Percentiles rank a stretch among this genome's conserved stretches.
Evolutionary conservation across 2,329 filamentous ascomycete genomes (phyloP).

Genomic region (Lecanicillium sp.): DNA sequence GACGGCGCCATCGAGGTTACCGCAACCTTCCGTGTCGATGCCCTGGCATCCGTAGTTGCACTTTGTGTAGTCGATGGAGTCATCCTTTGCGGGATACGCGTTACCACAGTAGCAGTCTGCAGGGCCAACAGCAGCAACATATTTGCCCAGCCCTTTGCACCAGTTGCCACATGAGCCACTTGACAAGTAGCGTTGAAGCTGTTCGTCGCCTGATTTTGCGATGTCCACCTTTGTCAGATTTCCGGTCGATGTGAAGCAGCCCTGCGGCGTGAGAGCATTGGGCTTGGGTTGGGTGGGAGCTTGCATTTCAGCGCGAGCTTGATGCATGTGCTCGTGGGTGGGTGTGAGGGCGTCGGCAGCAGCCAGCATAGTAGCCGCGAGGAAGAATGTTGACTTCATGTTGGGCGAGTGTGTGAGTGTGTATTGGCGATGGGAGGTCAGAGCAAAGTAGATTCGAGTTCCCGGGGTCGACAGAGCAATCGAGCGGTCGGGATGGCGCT

Average conservation of each 20-base stretch:
- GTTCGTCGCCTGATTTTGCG: too few relatives aligned
- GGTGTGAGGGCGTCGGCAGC: conserved; percentile 16
- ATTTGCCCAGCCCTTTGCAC: conserved; percentile 35
- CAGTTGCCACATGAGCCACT: conserved; percentile 32
- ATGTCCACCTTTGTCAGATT: conserved; percentile 24
- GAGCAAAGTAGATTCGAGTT: too few relatives aligned
- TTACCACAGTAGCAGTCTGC: conserved; percentile 68
- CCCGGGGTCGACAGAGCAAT: too few relatives aligned
- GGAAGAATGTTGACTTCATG: conserved; percentile 3
- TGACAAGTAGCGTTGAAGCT: conserved; percentile 14
- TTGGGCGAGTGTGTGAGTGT: background rate
- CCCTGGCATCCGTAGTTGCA: conserved; percentile 63
- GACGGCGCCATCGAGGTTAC: conserved; percentile 26
- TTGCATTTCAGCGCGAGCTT: conserved; percentile 3
- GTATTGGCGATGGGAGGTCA: too few relatives aligned
- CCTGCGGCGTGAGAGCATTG: conserved; percentile 36
- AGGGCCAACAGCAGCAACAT: conserved; percentile 56
- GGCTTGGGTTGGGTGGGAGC: conserved; percentile 28
- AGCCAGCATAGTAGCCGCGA: conserved; percentile 20
- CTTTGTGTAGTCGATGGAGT: conserved; percentile 45
- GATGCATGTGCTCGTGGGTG: conserved; percentile 5
- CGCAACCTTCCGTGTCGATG: conserved; percentile 54
- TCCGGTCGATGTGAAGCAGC: conserved; percentile 41
- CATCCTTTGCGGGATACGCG: conserved; percentile 51
- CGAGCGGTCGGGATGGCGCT: too few relatives aligned